phyloP scores from a whole-genome alignment of 352 stramenopile species.

The Globisporangium spiculum region DNA sequence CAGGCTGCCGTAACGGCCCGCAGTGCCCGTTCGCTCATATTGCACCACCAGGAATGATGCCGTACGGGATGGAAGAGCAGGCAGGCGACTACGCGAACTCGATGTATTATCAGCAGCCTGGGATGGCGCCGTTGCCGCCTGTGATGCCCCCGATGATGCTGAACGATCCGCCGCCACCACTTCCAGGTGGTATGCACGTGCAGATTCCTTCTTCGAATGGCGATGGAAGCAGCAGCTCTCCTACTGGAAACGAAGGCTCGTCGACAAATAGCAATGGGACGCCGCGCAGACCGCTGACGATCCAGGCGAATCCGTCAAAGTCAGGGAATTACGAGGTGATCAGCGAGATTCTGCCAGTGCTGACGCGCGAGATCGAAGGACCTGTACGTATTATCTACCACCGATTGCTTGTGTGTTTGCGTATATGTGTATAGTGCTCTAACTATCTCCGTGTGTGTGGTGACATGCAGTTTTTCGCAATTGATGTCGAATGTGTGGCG shows the following conservation, averaged over 20 bases:
- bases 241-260: slow-evolving; percentile 13
- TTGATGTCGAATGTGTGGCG: slow-evolving; percentile 93
- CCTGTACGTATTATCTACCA: slow-evolving; percentile 32
- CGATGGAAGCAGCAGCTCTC: slow-evolving; percentile 5
- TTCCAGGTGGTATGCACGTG: slow-evolving; percentile 2
- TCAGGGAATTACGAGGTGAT: slow-evolving; percentile 67
- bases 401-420: neutral
- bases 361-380: slow-evolving; percentile 75
- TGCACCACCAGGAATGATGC: slow-evolving; percentile 10
- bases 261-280: slow-evolving; percentile 7
- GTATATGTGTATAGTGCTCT: neutral
- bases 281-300: slow-evolving; percentile 44
- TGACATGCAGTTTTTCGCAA: slow-evolving; percentile 77
- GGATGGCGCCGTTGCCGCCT: slow-evolving; percentile 17
- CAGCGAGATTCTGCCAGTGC: slow-evolving; percentile 70
- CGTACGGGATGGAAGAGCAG: slow-evolving; percentile 23
- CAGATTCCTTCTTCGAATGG: slow-evolving; percentile 13
- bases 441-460: slow-evolving; percentile 8
- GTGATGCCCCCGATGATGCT: slow-evolving; percentile 31
- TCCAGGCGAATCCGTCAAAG: slow-evolving; percentile 65
- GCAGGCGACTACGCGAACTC: slow-evolving; percentile 21
- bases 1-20: slow-evolving; percentile 63
- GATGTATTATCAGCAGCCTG: slow-evolving; percentile 19
- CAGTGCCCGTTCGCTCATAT: slow-evolving; percentile 58
- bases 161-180: slow-evolving; percentile 16